These are phyloP conservation scores for Trichophyton simii DNA, from an alignment of 2,329 filamentous ascomycete genomes.

Conservation along the genomic window DNA sequence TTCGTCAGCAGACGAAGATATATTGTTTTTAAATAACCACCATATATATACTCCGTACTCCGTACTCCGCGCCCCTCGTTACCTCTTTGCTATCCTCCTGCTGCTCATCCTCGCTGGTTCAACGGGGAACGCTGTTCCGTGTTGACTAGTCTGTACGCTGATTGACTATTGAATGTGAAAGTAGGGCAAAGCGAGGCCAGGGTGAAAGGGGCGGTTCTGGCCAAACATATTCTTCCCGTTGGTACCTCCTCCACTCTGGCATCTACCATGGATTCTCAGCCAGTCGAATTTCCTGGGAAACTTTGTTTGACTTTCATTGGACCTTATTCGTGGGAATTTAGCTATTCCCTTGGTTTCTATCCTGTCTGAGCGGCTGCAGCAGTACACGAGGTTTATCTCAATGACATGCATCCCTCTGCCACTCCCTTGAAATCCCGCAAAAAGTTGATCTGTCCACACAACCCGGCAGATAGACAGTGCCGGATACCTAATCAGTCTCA, in stretches of 20 bases:
- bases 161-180: background rate
- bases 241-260: background rate
- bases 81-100: background rate
- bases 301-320: background rate
- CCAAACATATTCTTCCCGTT: background rate
- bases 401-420: constrained; percentile 10
- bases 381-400: constrained; percentile 10
- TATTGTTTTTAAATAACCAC: background rate
- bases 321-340: constrained; percentile 2
- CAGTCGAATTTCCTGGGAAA: background rate
- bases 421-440: constrained; percentile 5
- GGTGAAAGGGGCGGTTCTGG: background rate
- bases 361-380: constrained; percentile 8
- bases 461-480: constrained; percentile 4
- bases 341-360: background rate
- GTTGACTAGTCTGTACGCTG: background rate
- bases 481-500: constrained; percentile 1
- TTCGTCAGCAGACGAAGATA: background rate
- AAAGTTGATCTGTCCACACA: constrained; percentile 3
- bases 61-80: background rate
- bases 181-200: background rate
- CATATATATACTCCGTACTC: background rate
- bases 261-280: background rate
- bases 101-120: background rate
- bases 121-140: background rate